Conservation (phyloP, 139 green algal genomes). For the Picochlorum sp. region DNA sequence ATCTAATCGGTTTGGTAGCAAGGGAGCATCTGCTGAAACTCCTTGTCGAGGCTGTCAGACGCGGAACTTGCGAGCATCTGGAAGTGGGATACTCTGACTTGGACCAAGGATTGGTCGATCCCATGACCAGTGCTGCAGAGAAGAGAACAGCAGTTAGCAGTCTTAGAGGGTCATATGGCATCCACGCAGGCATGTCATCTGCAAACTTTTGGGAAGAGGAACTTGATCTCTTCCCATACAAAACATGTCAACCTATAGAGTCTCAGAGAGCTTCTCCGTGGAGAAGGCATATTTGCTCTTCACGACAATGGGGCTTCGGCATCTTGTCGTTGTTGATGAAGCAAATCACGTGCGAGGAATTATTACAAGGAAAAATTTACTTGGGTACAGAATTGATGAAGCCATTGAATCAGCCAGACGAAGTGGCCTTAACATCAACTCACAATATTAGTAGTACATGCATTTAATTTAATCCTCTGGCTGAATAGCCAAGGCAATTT, state of each 20-base stretch:
- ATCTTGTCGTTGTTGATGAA: conserved; percentile 68
- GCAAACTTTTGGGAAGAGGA: conserved; percentile 29
- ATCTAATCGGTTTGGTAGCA: conserved; percentile 61
- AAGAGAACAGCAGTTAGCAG: conserved; percentile 51
- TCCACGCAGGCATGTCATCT: conserved; percentile 12
- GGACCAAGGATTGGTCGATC: conserved; percentile 33
- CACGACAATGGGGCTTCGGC: conserved; percentile 66
- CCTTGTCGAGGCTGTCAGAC: conserved; percentile 44
- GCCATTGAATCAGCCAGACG: conserved; percentile 21
- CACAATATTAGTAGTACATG: neutral
- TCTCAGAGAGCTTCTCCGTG: conserved; percentile 63
- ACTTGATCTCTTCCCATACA: conserved; percentile 71
- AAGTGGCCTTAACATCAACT: neutral
- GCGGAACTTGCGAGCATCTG: conserved; percentile 23
- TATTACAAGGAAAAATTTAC: conserved; percentile 72
- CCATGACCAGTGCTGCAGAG: conserved; percentile 13
- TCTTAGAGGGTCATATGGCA: conserved; percentile 33
- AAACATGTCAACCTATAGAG: conserved; percentile 56
- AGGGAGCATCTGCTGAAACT: conserved; percentile 70
- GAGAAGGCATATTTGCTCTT: conserved; percentile 80
- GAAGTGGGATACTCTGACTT: conserved; percentile 39
- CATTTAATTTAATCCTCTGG: conserved; percentile 36
- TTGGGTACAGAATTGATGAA: conserved; percentile 63
- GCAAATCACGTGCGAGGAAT: conserved; percentile 66
- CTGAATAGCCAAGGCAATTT: conserved; percentile 65